phyloP scores from a whole-genome alignment of 805 yeast genomes.

The Cyberlindnera bimundalis region DNA sequence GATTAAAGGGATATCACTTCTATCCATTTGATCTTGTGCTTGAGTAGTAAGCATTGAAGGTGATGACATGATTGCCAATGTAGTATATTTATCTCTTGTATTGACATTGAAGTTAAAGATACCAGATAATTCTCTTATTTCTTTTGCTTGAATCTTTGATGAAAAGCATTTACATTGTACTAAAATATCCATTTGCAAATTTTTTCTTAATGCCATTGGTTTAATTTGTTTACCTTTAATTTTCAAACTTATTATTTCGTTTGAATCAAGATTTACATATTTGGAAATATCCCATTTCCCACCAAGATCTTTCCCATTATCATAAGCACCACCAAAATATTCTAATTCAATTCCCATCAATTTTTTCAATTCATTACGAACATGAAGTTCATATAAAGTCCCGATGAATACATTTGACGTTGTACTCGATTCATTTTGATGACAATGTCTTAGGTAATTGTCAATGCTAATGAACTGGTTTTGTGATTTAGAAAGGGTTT shows the following conservation, averaged over 20 bases:
- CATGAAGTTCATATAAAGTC: slow-evolving; percentile 25
- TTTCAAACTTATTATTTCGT: neutral
- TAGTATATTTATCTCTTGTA: slow-evolving; percentile 11
- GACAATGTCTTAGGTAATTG: slow-evolving; percentile 19
- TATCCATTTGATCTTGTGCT: slow-evolving; percentile 21
- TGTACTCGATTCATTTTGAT: slow-evolving; percentile 15
- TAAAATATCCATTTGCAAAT: slow-evolving; percentile 17
- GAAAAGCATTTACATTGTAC: slow-evolving; percentile 27
- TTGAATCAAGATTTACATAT: neutral
- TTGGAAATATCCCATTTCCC: slow-evolving; percentile 21
- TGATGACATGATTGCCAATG: slow-evolving; percentile 23
- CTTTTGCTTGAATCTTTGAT: slow-evolving; percentile 25
- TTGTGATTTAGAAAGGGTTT: neutral
- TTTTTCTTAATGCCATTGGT: slow-evolving; percentile 10
- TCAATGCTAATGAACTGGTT: slow-evolving; percentile 1
- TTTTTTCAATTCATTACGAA: slow-evolving; percentile 12
- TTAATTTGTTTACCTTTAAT: slow-evolving; percentile 12
- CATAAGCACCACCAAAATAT: slow-evolving; percentile 27
- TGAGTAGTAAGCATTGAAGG: slow-evolving; percentile 22
- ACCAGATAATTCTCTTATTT: slow-evolving; percentile 26
- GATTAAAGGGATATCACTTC: slow-evolving; percentile 21
- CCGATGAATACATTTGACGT: slow-evolving; percentile 26
- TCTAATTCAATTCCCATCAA: slow-evolving; percentile 8
- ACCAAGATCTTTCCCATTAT: slow-evolving; percentile 25
- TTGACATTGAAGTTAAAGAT: slow-evolving; percentile 21